Conservation (phyloP, 495 filamentous ascomycete genomes). For the Hypomontagnella monticulosa region DNA sequence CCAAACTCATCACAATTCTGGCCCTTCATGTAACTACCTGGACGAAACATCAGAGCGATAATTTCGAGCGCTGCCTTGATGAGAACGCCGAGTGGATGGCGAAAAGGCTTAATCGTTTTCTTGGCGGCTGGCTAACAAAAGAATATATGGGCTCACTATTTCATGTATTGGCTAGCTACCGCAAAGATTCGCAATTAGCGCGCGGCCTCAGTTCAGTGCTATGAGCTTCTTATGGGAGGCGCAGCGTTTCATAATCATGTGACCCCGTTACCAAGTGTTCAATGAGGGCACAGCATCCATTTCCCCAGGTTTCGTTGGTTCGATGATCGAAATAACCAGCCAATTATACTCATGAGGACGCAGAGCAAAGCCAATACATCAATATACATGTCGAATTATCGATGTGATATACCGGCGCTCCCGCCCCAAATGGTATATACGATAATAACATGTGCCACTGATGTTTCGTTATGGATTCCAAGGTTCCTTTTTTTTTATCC, state of each 20-base stretch:
- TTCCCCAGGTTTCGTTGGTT: constrained; percentile 19
- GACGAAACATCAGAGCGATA: constrained; percentile 7
- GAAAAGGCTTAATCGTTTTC: constrained; percentile 16
- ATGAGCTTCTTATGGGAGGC: constrained; percentile 10
- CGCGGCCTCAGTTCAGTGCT: constrained; percentile 6
- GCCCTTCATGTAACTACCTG: constrained; percentile 5
- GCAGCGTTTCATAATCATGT: constrained; percentile 38
- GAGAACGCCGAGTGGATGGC: constrained; percentile 1
- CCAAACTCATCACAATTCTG: constrained; percentile 21
- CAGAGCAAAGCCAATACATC: constrained; percentile 11
- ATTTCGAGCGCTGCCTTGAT: neutral
- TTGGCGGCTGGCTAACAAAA: constrained; percentile 13
- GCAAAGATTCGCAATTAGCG: constrained; percentile 8
- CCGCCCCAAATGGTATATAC: constrained; percentile 14
- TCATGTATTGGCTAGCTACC: constrained; percentile 6
- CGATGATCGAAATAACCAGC: neutral
- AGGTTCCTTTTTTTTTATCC: neutral
- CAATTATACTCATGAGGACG: constrained; percentile 3
- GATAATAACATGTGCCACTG: neutral
- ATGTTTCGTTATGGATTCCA: no score
- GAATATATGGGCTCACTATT: neutral
- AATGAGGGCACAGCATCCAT: constrained; percentile 21
- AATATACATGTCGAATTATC: neutral
- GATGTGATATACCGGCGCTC: neutral
- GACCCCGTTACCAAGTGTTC: constrained; percentile 20